Evolutionary conservation across 352 stramenopile genomes (phyloP).

Genomic region (Pythium chondricola): DNA sequence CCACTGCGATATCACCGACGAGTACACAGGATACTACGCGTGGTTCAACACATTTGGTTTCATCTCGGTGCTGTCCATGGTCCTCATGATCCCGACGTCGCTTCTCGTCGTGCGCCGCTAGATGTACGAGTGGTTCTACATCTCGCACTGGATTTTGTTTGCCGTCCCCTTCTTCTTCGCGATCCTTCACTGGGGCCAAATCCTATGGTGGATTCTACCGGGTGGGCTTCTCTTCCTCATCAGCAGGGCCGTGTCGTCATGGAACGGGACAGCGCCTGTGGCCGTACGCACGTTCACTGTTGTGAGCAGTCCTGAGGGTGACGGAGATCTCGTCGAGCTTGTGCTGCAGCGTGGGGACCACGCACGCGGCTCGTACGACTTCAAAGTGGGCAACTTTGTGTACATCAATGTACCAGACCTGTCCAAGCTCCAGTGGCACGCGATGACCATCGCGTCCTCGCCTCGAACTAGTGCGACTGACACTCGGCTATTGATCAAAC

Average conservation of each 20-base stretch:
- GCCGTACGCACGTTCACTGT: constrained; percentile 17
- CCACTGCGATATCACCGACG: constrained; percentile 16
- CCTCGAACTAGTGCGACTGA: constrained; percentile 12
- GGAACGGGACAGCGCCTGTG: constrained; percentile 23
- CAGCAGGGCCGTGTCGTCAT: constrained; percentile 29
- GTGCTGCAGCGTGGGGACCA: constrained; percentile 19
- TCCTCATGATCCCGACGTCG: constrained; percentile 25
- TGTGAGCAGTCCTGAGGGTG: constrained; percentile 49
- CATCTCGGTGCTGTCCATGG: constrained; percentile 27
- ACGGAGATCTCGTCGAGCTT: constrained; percentile 28
- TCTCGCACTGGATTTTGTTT: constrained; percentile 36
- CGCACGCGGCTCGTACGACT: constrained; percentile 11
- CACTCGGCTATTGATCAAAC: constrained; percentile 37
- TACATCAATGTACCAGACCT: constrained; percentile 38
- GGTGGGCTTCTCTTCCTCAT: constrained; percentile 71
- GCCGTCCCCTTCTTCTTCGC: constrained; percentile 24
- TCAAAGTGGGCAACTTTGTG: constrained; percentile 34
- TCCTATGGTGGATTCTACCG: constrained; percentile 33
- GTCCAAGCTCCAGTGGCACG: constrained; percentile 48
- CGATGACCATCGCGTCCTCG: constrained; percentile 43
- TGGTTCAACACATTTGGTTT: constrained; percentile 43
- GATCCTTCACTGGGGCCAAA: constrained; percentile 29
- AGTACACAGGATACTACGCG: constrained; percentile 3
- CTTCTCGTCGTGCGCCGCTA: constrained; percentile 32
- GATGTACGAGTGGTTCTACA: constrained; percentile 40